Evolutionary conservation across 345 rosid species (phyloP).

Genomic region (Melaleuca quinquenervia): DNA sequence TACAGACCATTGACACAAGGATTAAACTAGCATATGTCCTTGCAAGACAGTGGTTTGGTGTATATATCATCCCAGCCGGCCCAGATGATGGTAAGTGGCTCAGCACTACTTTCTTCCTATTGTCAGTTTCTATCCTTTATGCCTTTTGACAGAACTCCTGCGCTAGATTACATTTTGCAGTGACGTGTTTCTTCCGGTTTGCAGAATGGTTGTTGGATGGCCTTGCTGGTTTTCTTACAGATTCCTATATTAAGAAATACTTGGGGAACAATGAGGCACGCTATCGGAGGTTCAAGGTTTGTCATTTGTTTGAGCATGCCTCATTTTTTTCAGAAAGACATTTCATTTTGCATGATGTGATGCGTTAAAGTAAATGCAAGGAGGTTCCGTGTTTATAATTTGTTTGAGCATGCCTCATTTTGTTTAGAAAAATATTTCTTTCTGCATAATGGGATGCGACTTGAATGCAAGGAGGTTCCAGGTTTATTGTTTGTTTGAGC

Average conservation of each 20-base stretch:
- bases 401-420: neutral
- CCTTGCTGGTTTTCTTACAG: slow-evolving; percentile 87
- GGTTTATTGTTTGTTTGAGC: slow-evolving; percentile 30
- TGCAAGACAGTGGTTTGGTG: slow-evolving; percentile 99
- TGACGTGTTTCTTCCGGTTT: neutral
- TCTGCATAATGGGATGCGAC: neutral
- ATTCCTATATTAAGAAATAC: slow-evolving; percentile 78
- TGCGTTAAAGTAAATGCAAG: slow-evolving; percentile 5
- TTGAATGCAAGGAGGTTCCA: slow-evolving; percentile 62
- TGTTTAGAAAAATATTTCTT: neutral
- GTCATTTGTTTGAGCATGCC: slow-evolving; percentile 1
- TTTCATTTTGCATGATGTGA: neutral
- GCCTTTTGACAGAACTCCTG: neutral
- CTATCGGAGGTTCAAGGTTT: slow-evolving; percentile 89
- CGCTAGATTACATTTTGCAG: neutral
- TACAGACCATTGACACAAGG: slow-evolving; percentile 83
- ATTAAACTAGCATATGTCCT: slow-evolving; percentile 82
- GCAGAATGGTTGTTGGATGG: slow-evolving; percentile 98
- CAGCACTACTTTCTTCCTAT: neutral
- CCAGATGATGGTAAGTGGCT: slow-evolving; percentile 68
- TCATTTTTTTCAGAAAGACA: neutral
- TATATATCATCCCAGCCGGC: slow-evolving; percentile 65
- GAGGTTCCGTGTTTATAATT: slow-evolving; percentile 68
- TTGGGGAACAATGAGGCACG: slow-evolving; percentile 96
- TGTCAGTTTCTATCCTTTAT: neutral